Percentiles rank a stretch among this genome's conserved stretches.
phyloP scores from a whole-genome alignment of 768 basidiomycete genomes.

The Goffeauzyma gilvescens region DNA sequence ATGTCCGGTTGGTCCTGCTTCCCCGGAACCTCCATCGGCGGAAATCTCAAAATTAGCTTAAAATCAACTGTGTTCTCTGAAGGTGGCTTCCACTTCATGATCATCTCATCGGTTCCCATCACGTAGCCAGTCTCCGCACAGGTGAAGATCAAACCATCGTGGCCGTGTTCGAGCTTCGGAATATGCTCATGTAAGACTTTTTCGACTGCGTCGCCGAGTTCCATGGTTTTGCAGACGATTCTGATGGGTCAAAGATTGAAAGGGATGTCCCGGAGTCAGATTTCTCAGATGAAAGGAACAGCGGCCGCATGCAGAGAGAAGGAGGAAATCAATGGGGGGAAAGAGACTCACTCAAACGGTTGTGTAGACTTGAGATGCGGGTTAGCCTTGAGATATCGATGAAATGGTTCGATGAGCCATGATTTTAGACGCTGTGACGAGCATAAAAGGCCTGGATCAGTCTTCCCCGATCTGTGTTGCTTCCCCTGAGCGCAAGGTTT shows the following conservation, averaged over 20 bases:
- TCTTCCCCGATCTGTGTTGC: neutral
- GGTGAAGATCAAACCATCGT: constrained; percentile 93
- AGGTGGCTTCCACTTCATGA: constrained; percentile 97
- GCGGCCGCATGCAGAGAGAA: neutral
- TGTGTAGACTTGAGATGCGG: constrained; percentile 40
- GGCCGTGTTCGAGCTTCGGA: constrained; percentile 68
- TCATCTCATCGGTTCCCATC: constrained; percentile 65
- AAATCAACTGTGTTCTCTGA: constrained; percentile 97
- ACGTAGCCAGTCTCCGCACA: constrained; percentile 65
- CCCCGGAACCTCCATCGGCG: constrained; percentile 43
- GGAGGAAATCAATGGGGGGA: neutral
- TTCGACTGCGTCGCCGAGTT: constrained; percentile 67
- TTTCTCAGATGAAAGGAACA: too few species aligned
- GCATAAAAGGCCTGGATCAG: neutral
- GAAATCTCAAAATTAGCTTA: constrained; percentile 85
- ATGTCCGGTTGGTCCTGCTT: constrained; percentile 60
- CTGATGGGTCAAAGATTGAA: constrained; percentile 33
- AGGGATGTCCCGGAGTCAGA: too few species aligned
- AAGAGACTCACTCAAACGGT: constrained; percentile 60
- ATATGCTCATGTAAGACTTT: constrained; percentile 70
- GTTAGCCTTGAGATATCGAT: constrained; percentile 41
- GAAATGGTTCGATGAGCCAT: constrained; percentile 68
- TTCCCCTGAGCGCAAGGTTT: too few species aligned
- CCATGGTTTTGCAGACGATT: constrained; percentile 70
- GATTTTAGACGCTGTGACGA: constrained; percentile 47